Evolutionary conservation across 1,139 yeast species (phyloP).

Genomic region (Diutina scorzettiae): DNA sequence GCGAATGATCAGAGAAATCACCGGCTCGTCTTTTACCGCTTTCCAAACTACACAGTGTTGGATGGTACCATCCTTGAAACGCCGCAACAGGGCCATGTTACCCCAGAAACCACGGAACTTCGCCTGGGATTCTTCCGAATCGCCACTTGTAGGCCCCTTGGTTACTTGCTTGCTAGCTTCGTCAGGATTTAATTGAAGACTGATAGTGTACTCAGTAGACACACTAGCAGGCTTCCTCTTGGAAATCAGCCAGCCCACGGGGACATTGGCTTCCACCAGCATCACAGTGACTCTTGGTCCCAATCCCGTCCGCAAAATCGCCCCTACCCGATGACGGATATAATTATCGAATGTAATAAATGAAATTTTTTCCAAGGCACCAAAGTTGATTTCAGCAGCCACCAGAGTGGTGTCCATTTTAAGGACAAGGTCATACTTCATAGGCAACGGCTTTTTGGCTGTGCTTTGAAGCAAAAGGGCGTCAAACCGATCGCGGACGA

Average conservation of each 20-base stretch:
- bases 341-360: conserved; percentile 61
- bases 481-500: conserved; percentile 74
- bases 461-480: conserved; percentile 66
- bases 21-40: conserved; percentile 42
- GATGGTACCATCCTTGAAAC: conserved; percentile 84
- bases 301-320: conserved; percentile 50
- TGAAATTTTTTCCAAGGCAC: conserved; percentile 64
- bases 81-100: conserved; percentile 65
- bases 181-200: conserved; percentile 51
- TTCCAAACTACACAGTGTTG: conserved; percentile 85
- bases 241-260: conserved; percentile 28
- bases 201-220: conserved; percentile 19
- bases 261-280: conserved; percentile 22
- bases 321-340: conserved; percentile 46
- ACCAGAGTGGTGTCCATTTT: conserved; percentile 30
- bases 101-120: conserved; percentile 89
- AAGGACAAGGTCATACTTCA: conserved; percentile 53
- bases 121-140: conserved; percentile 42
- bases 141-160: conserved; percentile 62
- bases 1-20: conserved; percentile 53
- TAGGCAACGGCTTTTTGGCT: conserved; percentile 26
- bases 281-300: conserved; percentile 49
- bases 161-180: conserved; percentile 75
- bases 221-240: conserved; percentile 42
- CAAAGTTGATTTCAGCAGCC: conserved; percentile 36